phyloP scores from a whole-genome alignment of 176 grass and related monocot species.

The Phoenix roebelenii region DNA sequence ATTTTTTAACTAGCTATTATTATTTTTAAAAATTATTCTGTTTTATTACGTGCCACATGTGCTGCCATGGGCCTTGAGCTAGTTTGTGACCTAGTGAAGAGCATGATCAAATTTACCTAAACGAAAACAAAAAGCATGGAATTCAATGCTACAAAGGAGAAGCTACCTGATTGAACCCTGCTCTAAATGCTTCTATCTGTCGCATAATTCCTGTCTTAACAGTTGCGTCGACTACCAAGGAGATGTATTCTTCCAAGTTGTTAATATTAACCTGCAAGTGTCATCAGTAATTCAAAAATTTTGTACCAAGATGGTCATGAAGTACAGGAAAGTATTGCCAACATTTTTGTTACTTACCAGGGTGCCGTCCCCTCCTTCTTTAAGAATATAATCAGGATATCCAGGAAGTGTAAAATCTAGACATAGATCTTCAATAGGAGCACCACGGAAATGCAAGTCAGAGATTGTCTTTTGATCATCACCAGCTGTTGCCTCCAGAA shows the following conservation, averaged over 20 bases:
- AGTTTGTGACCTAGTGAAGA: no score
- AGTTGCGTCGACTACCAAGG: conserved; percentile 67
- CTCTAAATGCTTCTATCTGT: conserved; percentile 69
- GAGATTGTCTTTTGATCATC: conserved; percentile 27
- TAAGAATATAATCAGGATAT: conserved; percentile 72
- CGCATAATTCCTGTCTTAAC: conserved; percentile 55
- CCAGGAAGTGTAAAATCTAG: conserved; percentile 86
- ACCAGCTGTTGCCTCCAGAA: conserved; percentile 27
- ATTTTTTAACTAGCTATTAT: no score
- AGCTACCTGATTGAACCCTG: conserved; percentile 78
- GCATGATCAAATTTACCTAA: no score
- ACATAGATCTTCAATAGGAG: conserved; percentile 59
- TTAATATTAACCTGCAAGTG: conserved; percentile 53
- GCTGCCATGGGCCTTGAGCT: no score
- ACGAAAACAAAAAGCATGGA: no score
- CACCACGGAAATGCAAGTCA: conserved; percentile 49
- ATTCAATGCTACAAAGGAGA: not conserved
- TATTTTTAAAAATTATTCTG: no score
- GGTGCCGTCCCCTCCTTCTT: conserved; percentile 43
- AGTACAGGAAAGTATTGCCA: not conserved
- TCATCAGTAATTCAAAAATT: not conserved
- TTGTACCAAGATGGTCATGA: conserved; percentile 8
- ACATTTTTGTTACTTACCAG: conserved; percentile 29
- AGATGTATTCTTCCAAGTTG: conserved; percentile 78
- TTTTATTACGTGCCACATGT: no score